Base-by-base conservation (phyloP, 176 grass and related monocot species). In the Eleusine indica region DNA sequence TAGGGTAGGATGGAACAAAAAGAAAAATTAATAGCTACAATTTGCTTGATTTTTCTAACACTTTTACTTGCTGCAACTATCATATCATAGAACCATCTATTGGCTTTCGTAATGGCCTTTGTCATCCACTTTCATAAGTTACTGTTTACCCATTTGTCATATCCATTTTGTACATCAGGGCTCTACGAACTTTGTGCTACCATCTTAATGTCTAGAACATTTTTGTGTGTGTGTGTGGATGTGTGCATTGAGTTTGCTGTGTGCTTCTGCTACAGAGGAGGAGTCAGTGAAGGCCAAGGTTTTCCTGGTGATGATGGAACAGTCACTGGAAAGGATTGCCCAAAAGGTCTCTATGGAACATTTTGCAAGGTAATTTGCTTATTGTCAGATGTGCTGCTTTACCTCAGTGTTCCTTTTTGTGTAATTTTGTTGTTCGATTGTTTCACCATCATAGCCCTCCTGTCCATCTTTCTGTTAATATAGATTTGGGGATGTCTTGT, bases 321-420 rank as follows among this genome's bases (percentile, higher is more conserved):
- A 51, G 64, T 98, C 19, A 91, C 96, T 7, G 93, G 91, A 85
- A 95, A 90, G 82, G 91, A 88, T 86, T 98, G 96, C 77, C 96
- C 96, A 49, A 80, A 90, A 83, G 93, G 96, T 81, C 93, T 98
- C 82, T 98, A 98, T 91, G 96, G 96, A 83, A 90, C 85, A 84
- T 98, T 95, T 91, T 98, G 96, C 89, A 86, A 93, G 96, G 96
- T 98, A 91, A 60, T 40, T 70, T 84, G 28, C 41, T n/a, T 62
- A 75, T 54, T 15, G 18, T 71, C 7, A 49, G 68, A 71, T 28
- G 35, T 65, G 43, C 11, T 49, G 14, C 12, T 6, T 72, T 70
- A 12, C 17, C 71, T 65, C 56, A 17, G 69, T 77, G 32, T 56
- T 18, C 29, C 17, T 44, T 9, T 35, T 75, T 68, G 54, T 87